These are phyloP conservation scores for Ampelomyces quisqualis DNA, from an alignment of 2,329 filamentous ascomycete species.

Conservation along the genomic window DNA sequence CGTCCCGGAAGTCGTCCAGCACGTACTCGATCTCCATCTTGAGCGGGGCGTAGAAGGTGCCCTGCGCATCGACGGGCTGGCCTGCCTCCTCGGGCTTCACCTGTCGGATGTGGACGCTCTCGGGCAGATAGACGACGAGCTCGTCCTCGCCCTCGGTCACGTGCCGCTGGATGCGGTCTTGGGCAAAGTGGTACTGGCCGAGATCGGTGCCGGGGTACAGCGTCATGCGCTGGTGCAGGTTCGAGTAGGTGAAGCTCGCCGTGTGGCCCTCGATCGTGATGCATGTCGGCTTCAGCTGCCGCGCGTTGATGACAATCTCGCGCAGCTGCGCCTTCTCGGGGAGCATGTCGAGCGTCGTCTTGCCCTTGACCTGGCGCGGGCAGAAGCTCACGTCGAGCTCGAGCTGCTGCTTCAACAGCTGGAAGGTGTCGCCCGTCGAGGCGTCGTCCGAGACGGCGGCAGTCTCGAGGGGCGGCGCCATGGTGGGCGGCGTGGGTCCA, in stretches of 20 bases:
- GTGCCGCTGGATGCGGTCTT: conserved; percentile 64
- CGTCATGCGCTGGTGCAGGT: conserved; percentile 67
- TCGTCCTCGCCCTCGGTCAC: conserved; percentile 57
- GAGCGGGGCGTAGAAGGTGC: conserved; percentile 57
- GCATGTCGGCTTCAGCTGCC: conserved; percentile 60
- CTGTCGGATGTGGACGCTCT: conserved; percentile 62
- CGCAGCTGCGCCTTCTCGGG: conserved; percentile 59
- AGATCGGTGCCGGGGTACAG: conserved; percentile 63
- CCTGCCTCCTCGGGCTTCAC: conserved; percentile 54
- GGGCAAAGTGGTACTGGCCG: conserved; percentile 75
- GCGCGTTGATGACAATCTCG: conserved; percentile 60
- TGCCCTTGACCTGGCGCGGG: conserved; percentile 71
- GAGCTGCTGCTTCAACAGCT: conserved; percentile 79
- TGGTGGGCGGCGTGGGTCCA: conserved; percentile 31
- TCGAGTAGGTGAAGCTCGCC: conserved; percentile 50
- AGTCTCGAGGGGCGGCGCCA: conserved; percentile 37
- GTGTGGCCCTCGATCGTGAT: conserved; percentile 49
- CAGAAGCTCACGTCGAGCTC: conserved; percentile 87
- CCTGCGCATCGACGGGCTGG: conserved; percentile 26
- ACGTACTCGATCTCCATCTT: conserved; percentile 73
- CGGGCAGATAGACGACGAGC: conserved; percentile 60
- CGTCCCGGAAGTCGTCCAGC: conserved; percentile 75
- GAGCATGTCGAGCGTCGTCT: conserved; percentile 77
- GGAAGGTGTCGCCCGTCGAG: conserved; percentile 46
- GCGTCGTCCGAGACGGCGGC: conserved; percentile 33